A percentile compares a stretch with the other conserved stretches of the same genome.
These are phyloP conservation scores for Spinellus fusiger DNA, from an alignment of 192 early-diverging fungal genomes.

Conservation along the genomic window DNA sequence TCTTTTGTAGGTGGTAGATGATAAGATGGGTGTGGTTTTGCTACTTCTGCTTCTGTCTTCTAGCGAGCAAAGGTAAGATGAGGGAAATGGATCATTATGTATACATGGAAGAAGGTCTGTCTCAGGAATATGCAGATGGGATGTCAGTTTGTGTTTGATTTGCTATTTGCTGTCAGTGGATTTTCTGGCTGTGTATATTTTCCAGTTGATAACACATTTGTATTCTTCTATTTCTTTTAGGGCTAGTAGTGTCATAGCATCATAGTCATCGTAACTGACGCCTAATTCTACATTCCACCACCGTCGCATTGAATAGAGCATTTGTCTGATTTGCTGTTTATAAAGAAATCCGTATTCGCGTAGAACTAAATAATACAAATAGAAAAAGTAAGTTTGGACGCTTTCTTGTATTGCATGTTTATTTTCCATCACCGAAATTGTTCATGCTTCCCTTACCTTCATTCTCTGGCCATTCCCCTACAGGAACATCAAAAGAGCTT, in stretches of 20 bases:
- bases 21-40: background rate
- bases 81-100: too few relatives aligned
- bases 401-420: background rate
- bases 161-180: background rate
- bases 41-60: background rate
- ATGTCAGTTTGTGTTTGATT: too few relatives aligned
- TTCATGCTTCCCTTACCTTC: conserved; percentile 7
- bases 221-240: conserved; percentile 31
- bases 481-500: conserved; percentile 17
- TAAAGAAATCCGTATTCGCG: conserved; percentile 30
- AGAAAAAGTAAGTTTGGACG: background rate
- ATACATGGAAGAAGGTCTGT: background rate
- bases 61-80: too few relatives aligned
- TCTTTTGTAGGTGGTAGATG: background rate
- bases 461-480: conserved; percentile 32
- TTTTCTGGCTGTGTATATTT: conserved; percentile 20
- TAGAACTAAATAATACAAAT: conserved; percentile 12
- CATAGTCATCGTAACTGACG: conserved; percentile 19
- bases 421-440: background rate
- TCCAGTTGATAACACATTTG: conserved; percentile 14
- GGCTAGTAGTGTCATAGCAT: conserved; percentile 14
- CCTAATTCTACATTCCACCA: conserved; percentile 26
- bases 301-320: conserved; percentile 25
- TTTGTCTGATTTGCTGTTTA: conserved; percentile 19
- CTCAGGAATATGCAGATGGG: too few relatives aligned